Base-by-base conservation (phyloP, 1,139 yeast genomes). In the Keqinozyma sinolaborantium region DNA sequence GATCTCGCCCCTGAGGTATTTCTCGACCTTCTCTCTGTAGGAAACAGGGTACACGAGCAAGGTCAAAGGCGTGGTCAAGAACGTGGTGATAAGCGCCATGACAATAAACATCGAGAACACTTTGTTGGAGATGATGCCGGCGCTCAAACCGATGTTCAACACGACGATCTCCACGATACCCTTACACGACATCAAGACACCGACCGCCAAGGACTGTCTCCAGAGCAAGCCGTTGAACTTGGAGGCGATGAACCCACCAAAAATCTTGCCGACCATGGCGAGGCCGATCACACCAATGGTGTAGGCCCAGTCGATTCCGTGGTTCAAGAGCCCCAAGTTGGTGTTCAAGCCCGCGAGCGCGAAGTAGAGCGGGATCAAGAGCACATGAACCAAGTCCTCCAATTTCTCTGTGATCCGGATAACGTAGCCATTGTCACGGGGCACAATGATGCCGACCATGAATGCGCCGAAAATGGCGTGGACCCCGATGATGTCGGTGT, bases 101-200 rank as follows among this genome's bases (percentile, higher is more conserved):
- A 84, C 76, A 38, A 84, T 76, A 48, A 84, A 83, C 88, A 84
- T 84, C 11, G 90, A 79, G 53, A 77, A 84, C 1, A 80, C 79
- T 40, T 73, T 77, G 34, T 70, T 67, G 5, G 77, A 64, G 26
- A 84, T 75, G 33, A 84, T 83, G 0, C 74, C 73, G 2, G 92
- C 83, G 40, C 75, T 77, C 36, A 83, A 66, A 33, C 95, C 95
- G 28, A 82, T 78, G 29, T 77, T 79, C 40, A 84, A 65, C 15
- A 83, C 94, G 30, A 84, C 90, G 48, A 84, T 78, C 56, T 82
- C 90, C 20, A 83, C 90, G 42, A 83, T 82, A 57, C 95, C 95
- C 54, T 84, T 84, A 67, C 95, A 84, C 8, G 90, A 82, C 92
- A 84, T 83, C 44, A 84, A 67, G n/a, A 82, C 73, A 33, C 94